Conservation (phyloP, 805 yeast species). For the Cyberlindnera maclurae region DNA sequence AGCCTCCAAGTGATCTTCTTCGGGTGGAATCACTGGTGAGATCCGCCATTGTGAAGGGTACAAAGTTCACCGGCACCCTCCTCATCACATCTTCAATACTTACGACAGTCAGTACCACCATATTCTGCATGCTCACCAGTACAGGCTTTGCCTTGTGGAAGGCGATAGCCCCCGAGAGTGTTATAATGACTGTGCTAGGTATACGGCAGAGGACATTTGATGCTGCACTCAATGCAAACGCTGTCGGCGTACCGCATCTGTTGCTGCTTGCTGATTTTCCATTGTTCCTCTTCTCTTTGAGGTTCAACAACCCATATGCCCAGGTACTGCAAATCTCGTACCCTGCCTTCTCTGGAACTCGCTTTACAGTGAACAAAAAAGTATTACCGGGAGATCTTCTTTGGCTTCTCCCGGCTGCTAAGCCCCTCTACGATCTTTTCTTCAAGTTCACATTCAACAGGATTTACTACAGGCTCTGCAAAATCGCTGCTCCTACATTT, state of each 20-base stretch:
- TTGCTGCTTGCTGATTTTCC: slow-evolving; percentile 26
- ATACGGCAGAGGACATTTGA: slow-evolving; percentile 13
- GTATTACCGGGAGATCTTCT: slow-evolving; percentile 8
- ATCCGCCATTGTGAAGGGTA: slow-evolving; percentile 7
- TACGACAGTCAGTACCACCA: slow-evolving; percentile 20
- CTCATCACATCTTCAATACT: slow-evolving; percentile 14
- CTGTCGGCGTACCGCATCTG: slow-evolving; percentile 8
- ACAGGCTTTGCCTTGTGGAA: slow-evolving; percentile 26
- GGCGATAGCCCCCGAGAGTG: slow-evolving; percentile 26
- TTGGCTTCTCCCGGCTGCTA: slow-evolving; percentile 10
- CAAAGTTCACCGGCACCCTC: slow-evolving; percentile 6
- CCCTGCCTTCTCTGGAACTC: background rate
- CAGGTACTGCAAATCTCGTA: background rate
- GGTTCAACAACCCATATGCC: slow-evolving; percentile 8
- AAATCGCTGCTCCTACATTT: slow-evolving; percentile 23
- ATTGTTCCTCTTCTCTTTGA: slow-evolving; percentile 20
- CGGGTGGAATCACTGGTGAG: slow-evolving; percentile 12
- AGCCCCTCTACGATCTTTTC: slow-evolving; percentile 12
- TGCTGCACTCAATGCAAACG: slow-evolving; percentile 8
- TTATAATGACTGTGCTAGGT: slow-evolving; percentile 25
- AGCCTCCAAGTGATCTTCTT: slow-evolving; percentile 11
- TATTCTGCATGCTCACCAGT: slow-evolving; percentile 16
- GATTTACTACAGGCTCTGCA: slow-evolving; percentile 24
- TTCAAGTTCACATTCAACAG: slow-evolving; percentile 25
- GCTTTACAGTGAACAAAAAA: too few relatives aligned